phyloP scores from a whole-genome alignment of 2,329 filamentous ascomycete species.

The Fusarium tjaetaba region DNA sequence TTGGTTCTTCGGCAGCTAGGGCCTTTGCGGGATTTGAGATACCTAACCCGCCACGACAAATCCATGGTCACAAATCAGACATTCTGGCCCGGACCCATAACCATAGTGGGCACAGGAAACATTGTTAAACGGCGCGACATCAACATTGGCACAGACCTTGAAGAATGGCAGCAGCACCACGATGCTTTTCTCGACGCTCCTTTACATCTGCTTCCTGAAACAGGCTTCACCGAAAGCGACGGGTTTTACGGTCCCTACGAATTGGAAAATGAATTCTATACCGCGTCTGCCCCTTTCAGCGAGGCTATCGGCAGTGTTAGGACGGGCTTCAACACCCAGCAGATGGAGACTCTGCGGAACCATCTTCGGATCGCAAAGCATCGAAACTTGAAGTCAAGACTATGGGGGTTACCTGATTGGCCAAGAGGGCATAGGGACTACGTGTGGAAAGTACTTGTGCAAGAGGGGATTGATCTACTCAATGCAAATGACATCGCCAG shows the following conservation, averaged over 20 bases:
- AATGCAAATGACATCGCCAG: neutral
- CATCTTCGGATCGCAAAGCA: neutral
- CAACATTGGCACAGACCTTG: neutral
- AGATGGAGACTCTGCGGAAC: neutral
- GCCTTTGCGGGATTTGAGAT: neutral
- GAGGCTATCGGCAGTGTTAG: neutral
- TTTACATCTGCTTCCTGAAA: neutral
- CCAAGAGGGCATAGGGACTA: neutral
- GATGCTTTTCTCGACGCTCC: neutral
- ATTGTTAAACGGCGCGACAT: neutral
- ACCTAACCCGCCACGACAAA: neutral
- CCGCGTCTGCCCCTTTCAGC: neutral
- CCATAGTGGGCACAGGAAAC: neutral
- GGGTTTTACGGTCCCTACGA: neutral
- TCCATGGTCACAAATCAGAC: neutral
- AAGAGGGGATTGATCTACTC: neutral
- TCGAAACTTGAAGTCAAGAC: neutral
- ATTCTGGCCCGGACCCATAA: neutral
- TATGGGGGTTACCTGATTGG: neutral
- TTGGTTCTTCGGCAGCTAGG: neutral
- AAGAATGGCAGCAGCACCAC: neutral
- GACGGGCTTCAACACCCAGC: neutral
- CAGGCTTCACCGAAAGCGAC: neutral
- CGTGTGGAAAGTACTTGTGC: neutral
- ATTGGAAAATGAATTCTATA: neutral